A percentile compares a stretch with the other conserved stretches of the same genome.
Conservation (phyloP, 345 rosid species). For the Toxicodendron radicans region DNA sequence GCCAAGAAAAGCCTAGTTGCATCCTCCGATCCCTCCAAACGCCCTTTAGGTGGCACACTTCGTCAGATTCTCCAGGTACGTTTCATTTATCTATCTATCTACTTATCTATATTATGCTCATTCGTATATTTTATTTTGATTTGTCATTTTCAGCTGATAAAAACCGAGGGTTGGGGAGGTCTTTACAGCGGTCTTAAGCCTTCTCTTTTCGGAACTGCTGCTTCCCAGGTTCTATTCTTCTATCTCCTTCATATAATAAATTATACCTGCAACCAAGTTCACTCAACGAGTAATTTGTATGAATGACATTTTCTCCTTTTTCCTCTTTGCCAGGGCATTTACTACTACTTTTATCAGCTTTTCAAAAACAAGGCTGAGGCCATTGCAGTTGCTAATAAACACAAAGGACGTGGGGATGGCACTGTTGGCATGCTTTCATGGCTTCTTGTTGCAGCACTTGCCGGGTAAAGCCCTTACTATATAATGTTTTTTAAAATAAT, state of each 20-base stretch:
- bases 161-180: constrained; percentile 64
- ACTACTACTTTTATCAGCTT: constrained; percentile 68
- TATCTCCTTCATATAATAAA: neutral
- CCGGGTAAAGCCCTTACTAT: constrained; percentile 39
- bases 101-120: neutral
- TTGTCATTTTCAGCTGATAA: constrained; percentile 35
- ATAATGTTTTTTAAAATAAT: too few relatives aligned
- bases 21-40: constrained; percentile 12
- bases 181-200: constrained; percentile 75
- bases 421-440: constrained; percentile 61
- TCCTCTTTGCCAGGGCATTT: constrained; percentile 45
- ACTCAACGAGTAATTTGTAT: neutral
- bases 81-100: neutral
- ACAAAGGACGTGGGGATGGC: constrained; percentile 56
- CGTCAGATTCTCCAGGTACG: constrained; percentile 50
- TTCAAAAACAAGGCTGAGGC: constrained; percentile 66
- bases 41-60: constrained; percentile 30
- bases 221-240: constrained; percentile 45
- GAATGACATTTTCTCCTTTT: neutral
- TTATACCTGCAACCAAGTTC: neutral
- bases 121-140: neutral
- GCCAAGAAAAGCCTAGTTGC: constrained; percentile 37
- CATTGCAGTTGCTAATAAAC: constrained; percentile 46
- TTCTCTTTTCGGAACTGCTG: constrained; percentile 69
- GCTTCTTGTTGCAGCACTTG: constrained; percentile 69